phyloP scores from a whole-genome alignment of 805 yeast species.

The Starmerella sp. region DNA sequence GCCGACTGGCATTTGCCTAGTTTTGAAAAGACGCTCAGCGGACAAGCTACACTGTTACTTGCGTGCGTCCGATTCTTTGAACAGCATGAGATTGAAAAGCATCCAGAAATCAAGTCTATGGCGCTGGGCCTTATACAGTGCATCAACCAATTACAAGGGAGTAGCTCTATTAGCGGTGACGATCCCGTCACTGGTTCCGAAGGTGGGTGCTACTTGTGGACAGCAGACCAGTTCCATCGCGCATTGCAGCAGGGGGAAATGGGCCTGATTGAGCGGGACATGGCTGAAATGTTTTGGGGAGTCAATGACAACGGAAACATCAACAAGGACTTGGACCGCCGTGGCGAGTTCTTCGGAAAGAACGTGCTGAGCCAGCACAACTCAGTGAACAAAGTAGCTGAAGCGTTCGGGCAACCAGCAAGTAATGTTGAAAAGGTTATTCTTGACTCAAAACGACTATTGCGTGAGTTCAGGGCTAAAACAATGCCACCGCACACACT shows the following conservation, averaged over 20 bases:
- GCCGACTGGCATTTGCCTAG: conserved; percentile 34
- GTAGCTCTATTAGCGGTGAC: conserved; percentile 1
- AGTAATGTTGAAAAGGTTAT: conserved; percentile 22
- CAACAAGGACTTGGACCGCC: conserved; percentile 27
- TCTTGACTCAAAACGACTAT: conserved; percentile 21
- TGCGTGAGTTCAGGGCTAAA: conserved; percentile 21
- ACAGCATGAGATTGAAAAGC: not conserved
- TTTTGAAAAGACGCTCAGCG: conserved; percentile 32
- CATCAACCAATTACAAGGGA: not conserved
- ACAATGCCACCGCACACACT: conserved; percentile 22
- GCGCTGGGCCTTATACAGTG: conserved; percentile 18
- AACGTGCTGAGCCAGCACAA: conserved; percentile 28
- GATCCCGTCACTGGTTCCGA: conserved; percentile 1
- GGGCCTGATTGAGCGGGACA: conserved; percentile 26
- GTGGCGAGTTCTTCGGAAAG: conserved; percentile 25
- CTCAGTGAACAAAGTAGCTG: conserved; percentile 25
- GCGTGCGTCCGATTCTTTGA: conserved; percentile 24
- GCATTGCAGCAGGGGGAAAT: conserved; percentile 21
- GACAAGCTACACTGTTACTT: conserved; percentile 29
- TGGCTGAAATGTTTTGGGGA: conserved; percentile 30
- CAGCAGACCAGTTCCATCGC: conserved; percentile 26
- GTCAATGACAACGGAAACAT: conserved; percentile 32
- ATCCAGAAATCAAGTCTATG: conserved; percentile 7
- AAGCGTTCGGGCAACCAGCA: conserved; percentile 27
- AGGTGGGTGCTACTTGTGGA: conserved; percentile 27